Evolutionary conservation across 495 filamentous ascomycete species (phyloP), one percentile per base, ranked within the genome.

Genomic region (Podospora anserina): DNA sequence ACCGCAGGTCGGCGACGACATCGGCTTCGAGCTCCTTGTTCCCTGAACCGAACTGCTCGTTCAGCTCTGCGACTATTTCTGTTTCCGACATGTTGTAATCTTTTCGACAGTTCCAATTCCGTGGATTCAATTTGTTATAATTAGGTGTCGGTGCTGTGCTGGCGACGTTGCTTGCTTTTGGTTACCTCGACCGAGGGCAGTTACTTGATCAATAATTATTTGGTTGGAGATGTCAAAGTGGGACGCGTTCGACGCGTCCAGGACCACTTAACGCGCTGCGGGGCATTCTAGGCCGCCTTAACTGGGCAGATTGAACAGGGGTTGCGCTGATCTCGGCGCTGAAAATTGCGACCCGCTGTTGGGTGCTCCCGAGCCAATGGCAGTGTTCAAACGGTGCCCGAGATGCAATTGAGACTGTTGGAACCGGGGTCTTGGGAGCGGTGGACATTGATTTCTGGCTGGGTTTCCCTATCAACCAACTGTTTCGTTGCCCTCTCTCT

Each of bases 1-100:
- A 93, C 72, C 88, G 85, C 55, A 99, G 82, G 78, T 97, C 94
- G 23, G 83, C 79, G 54, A 90, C 79, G 61, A 97, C 84, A 78
- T 96, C 92, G 65, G 88, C 81, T 59, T 89, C 84, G 11, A 94
- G 81, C 7, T 73, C 63, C 73, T 78, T 74, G 68, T 74, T 68
- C 30, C 85, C 85, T 56, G 82, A 77, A 23, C 82, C 84, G 78
- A 96, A 94, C 66, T 84, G 84, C 78, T 89, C 86, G 70, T 89
- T 89, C 73, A 94, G 81, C 78, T 93, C 89, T 60, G 76, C 78
- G 23, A 81, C 62, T 0, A 74, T 77, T 20, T 76, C 76, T 68
- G 5, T 18, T 49, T 87, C 83, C 20, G 82, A 79, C 88, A 90
- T 91, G 23, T 58, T 61, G 30, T 19, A 27, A 11, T 13, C 5